phyloP scores from a whole-genome alignment of 495 filamentous ascomycete species.

The Neurospora sp. region DNA sequence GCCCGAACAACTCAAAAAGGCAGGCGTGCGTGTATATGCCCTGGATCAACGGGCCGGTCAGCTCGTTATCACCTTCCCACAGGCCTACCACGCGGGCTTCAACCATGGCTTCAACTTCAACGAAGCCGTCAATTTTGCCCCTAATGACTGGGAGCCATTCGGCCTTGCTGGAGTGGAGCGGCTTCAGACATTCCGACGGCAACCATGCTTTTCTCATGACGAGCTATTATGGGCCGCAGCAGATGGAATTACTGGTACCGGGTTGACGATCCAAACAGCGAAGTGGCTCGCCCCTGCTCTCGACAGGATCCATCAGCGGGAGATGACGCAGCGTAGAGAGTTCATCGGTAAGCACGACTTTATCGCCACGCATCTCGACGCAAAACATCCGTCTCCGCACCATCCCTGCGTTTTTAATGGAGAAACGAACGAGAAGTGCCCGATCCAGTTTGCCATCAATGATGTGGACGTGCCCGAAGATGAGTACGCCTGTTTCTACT shows the following conservation, averaged over 20 bases:
- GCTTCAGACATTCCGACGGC: constrained; percentile 76
- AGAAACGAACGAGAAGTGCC: constrained; percentile 30
- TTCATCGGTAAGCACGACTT: constrained; percentile 55
- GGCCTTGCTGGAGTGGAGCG: constrained; percentile 80
- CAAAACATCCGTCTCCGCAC: constrained; percentile 17
- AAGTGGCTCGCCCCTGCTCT: constrained; percentile 90
- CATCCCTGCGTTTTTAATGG: constrained; percentile 34
- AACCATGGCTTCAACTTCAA: constrained; percentile 99
- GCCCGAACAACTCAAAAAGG: constrained; percentile 89
- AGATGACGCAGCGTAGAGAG: constrained; percentile 53
- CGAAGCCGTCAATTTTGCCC: constrained; percentile 97
- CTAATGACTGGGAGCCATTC: constrained; percentile 91
- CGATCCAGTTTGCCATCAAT: constrained; percentile 40
- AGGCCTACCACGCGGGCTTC: constrained; percentile 87
- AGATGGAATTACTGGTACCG: constrained; percentile 51
- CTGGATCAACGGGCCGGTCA: constrained; percentile 92
- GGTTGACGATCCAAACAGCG: constrained; percentile 81
- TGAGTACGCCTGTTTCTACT: constrained; percentile 81
- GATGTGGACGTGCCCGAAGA: constrained; percentile 76
- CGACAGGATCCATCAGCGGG: constrained; percentile 62
- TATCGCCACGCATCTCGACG: constrained; percentile 44
- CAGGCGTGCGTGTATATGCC: constrained; percentile 85
- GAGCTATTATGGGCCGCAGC: constrained; percentile 84
- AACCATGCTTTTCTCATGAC: constrained; percentile 96
- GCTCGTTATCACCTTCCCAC: constrained; percentile 90